Evolutionary conservation across 805 yeast genomes (phyloP).

Genomic region (Vanderwaltozyma verrucispora): DNA sequence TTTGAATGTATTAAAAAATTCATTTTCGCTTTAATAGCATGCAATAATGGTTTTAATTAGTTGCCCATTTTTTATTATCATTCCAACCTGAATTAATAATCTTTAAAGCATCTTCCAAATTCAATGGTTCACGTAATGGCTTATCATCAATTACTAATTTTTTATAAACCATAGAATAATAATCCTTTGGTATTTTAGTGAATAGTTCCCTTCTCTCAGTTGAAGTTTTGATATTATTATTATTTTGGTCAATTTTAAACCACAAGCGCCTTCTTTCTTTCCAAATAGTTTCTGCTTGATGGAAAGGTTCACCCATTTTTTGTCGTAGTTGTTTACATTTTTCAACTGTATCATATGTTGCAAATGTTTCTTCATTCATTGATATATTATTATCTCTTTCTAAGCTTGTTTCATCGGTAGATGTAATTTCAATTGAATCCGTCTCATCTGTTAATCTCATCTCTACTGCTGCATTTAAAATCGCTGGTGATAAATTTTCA

Average conservation of each 20-base stretch:
- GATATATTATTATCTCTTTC: slow-evolving; percentile 6
- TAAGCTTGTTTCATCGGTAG: slow-evolving; percentile 1
- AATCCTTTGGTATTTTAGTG: slow-evolving; percentile 34
- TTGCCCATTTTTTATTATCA: slow-evolving; percentile 64
- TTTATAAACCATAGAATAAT: slow-evolving; percentile 53
- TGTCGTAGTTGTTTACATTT: slow-evolving; percentile 26
- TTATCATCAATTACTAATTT: slow-evolving; percentile 61
- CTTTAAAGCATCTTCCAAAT: slow-evolving; percentile 59
- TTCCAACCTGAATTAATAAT: slow-evolving; percentile 82
- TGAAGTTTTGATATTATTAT: slow-evolving; percentile 1
- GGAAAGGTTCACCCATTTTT: slow-evolving; percentile 32
- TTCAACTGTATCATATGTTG: slow-evolving; percentile 24
- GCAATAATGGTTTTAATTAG: slow-evolving; percentile 27
- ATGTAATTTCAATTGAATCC: slow-evolving; percentile 3
- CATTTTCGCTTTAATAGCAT: not conserved
- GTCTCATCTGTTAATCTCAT: slow-evolving; percentile 20
- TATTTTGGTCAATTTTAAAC: slow-evolving; percentile 32
- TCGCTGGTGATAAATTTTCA: not conserved
- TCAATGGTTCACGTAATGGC: slow-evolving; percentile 57
- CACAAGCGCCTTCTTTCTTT: slow-evolving; percentile 56
- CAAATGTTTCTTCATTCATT: slow-evolving; percentile 12
- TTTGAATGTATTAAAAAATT: not conserved
- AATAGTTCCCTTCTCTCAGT: slow-evolving; percentile 15
- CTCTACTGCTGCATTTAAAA: slow-evolving; percentile 8
- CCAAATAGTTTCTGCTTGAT: slow-evolving; percentile 58